Base-by-base conservation (phyloP, 2,329 filamentous ascomycete genomes). In the Phialophora tarda region DNA sequence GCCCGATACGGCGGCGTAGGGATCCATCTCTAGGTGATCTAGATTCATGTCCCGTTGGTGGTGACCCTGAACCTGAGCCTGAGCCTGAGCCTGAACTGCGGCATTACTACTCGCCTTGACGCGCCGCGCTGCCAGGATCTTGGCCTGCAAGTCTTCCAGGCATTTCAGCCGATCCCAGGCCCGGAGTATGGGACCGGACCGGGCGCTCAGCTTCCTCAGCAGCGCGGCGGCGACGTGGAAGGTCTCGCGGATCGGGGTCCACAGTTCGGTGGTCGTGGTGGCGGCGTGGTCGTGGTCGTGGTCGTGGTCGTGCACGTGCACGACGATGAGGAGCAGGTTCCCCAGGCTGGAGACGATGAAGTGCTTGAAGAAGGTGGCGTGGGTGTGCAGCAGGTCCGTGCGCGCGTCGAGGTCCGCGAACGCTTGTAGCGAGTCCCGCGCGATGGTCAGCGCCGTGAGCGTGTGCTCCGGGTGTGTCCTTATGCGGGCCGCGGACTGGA, bases 341-440 rank as follows among this genome's bases (percentile, higher is more conserved):
- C 61, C 61, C 26, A 63, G 41, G 17, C 34, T 48, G 24, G 51
- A 57, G 53, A 63, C 51, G 41, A 63, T 57, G 38, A 63, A 63
- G 32, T 63, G 61, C 26, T 63, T 63, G 54, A 64, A 64, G 62
- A 64, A 64, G 6, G 54, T 51, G 7, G 62, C 54, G 26, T 64
- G 62, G 6, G 41, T 59, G 7, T 41, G 7, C 21, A 64, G 41
- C 10, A 64, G 44, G 24, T 23, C 23, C 10, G 62, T 64, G 14
- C 53, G 17, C 17, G 34, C 41, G 24, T 64, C 62, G 1, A 64
- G 38, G 3, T 64, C 62, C 8, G 41, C 23, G 11, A 64, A 26
- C 21, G 28, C 48, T 10, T 51, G 53, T 0, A 64, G 32, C 21
- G 62, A 64, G 30, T 64, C 54, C 14, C 50, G 48, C 2, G 62